These are phyloP conservation scores for Fusarium marasasianum DNA, from an alignment of 2,329 filamentous ascomycete species.

Conservation along the genomic window DNA sequence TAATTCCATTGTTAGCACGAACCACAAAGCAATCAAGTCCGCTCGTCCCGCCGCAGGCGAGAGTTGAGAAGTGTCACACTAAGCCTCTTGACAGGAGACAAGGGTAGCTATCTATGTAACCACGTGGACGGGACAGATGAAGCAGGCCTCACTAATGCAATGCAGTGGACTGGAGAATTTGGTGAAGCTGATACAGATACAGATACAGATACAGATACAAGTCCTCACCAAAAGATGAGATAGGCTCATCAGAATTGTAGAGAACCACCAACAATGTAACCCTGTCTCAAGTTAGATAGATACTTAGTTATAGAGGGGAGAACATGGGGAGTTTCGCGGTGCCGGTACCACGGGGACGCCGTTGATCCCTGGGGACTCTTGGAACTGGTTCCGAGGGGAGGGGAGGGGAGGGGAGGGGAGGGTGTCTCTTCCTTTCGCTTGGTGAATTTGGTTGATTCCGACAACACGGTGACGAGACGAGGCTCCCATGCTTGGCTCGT, in stretches of 20 bases:
- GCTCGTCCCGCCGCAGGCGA: slow-evolving; percentile 6
- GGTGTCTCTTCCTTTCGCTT: slow-evolving; percentile 17
- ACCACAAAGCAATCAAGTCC: slow-evolving; percentile 6
- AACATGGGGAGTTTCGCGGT: slow-evolving; percentile 14
- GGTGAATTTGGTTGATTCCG: slow-evolving; percentile 15
- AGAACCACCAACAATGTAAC: slow-evolving; percentile 13
- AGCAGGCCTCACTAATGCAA: slow-evolving; percentile 4
- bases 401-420: background rate
- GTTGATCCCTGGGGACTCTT: background rate
- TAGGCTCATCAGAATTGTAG: background rate
- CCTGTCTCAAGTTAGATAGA: background rate
- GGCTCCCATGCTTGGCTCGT: slow-evolving; percentile 19
- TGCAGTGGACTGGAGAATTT: background rate
- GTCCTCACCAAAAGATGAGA: background rate
- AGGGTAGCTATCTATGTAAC: slow-evolving; percentile 5
- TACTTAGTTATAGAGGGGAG: background rate
- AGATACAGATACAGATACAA: background rate
- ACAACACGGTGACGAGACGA: slow-evolving; percentile 34
- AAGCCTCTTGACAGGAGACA: slow-evolving; percentile 20
- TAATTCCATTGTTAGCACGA: slow-evolving; percentile 1
- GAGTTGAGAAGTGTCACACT: background rate
- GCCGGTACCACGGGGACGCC: slow-evolving; percentile 17
- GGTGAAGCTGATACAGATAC: background rate
- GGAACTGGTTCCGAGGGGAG: slow-evolving; percentile 8
- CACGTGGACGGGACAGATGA: slow-evolving; percentile 17